These are phyloP conservation scores for Hygrophila difformis DNA, from an alignment of 257 asterid species.

Conservation along the genomic window DNA sequence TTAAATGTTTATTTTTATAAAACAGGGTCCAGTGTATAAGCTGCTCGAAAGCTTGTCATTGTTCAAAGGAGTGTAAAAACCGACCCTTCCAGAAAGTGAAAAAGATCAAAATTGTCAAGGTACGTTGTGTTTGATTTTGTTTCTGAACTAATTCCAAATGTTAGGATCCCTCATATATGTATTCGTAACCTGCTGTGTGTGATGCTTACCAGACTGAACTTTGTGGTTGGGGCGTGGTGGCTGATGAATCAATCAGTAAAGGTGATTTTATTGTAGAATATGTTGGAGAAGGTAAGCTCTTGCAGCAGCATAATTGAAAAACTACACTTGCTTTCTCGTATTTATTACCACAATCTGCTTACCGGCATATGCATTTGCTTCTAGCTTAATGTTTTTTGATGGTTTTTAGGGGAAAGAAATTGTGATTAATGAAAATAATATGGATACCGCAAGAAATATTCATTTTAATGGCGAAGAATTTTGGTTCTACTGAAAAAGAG, in stretches of 20 bases:
- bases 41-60: conserved; percentile 86
- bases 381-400: conserved; percentile 8
- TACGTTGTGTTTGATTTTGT: conserved; percentile 16
- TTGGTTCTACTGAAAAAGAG: too few relatives aligned
- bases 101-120: conserved; percentile 73
- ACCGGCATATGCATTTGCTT: conserved; percentile 6
- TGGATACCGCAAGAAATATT: too few relatives aligned
- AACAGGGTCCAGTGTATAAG: conserved; percentile 84
- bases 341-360: conserved; percentile 9
- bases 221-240: conserved; percentile 98
- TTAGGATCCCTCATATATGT: background rate
- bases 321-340: conserved; percentile 13
- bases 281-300: conserved; percentile 85
- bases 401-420: too few relatives aligned
- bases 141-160: conserved; percentile 2
- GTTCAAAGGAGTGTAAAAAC: conserved; percentile 70
- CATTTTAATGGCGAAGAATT: too few relatives aligned
- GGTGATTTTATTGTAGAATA: conserved; percentile 82
- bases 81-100: conserved; percentile 78
- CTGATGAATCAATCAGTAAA: conserved; percentile 68
- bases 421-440: too few relatives aligned
- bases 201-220: conserved; percentile 59
- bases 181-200: conserved; percentile 20
- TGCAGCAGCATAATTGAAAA: conserved; percentile 1
- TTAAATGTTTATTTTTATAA: conserved; percentile 12